Conservation (phyloP, 371 early-diverging fungal species). For the Mortierella sp. region DNA sequence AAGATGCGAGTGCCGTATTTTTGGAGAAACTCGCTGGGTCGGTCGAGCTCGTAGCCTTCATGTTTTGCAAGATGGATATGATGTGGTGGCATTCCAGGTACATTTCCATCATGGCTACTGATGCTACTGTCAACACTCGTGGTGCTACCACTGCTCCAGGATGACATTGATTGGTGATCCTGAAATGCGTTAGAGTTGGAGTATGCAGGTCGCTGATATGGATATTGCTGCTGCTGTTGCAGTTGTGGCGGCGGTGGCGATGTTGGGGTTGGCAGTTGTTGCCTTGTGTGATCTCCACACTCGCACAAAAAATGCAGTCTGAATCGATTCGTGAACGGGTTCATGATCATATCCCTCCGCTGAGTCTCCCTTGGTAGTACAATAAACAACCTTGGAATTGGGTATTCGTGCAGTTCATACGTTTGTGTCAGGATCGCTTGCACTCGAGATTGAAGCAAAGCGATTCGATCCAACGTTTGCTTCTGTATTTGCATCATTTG, state of each 20-base stretch:
- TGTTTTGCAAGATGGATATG: constrained; percentile 48
- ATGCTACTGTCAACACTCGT: neutral
- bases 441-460: constrained; percentile 25
- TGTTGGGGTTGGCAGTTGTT: neutral
- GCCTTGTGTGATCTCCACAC: constrained; percentile 36
- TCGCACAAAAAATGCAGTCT: constrained; percentile 45
- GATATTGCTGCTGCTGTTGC: neutral
- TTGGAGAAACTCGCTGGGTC: constrained; percentile 46
- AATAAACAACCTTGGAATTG: constrained; percentile 47
- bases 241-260: neutral
- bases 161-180: neutral
- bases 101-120: neutral
- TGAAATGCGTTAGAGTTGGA: neutral
- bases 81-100: constrained; percentile 8
- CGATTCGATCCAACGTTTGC: constrained; percentile 25
- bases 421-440: constrained; percentile 38
- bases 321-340: constrained; percentile 27
- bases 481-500: constrained; percentile 23
- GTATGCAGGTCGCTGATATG: neutral
- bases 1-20: constrained; percentile 35
- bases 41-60: constrained; percentile 45
- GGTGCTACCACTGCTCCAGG: constrained; percentile 2
- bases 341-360: constrained; percentile 13
- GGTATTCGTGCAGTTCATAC: constrained; percentile 41
- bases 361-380: constrained; percentile 24